Evolutionary conservation across 192 early-diverging fungal species (phyloP), one percentile per base, ranked within the genome.

Genomic region (Coemansia javaensis): DNA sequence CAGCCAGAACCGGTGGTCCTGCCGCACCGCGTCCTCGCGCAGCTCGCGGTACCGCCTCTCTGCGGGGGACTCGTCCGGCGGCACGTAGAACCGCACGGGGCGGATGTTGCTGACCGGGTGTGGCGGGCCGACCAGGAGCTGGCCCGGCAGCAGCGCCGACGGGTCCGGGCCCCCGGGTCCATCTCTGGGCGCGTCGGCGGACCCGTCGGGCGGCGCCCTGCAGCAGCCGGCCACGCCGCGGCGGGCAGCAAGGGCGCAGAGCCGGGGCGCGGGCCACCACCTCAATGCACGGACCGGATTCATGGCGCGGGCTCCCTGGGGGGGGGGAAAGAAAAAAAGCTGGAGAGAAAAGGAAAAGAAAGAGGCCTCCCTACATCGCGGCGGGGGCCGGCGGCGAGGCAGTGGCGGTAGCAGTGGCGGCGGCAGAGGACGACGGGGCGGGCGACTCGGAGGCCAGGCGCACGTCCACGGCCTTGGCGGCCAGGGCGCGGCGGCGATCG

Each of bases 91-190:
- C 25, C 25, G 49, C 32, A 73, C 25, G 0, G 68, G 61, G 6
- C 68, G 60, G 40, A 72, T 72, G 56, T 72, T 72, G 56, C 68
- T 72, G 9, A 72, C 25, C 33, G 68, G 32, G 32, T 72, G 56
- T 0, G 68, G 68, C 7, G 61, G 47, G 10, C 68, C 68, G 14
- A 72, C 51, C 3, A 72, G 53, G 14, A 72, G 50, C 33, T 72
- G 68, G 11, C 68, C 68, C 0, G 68, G 68, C 11, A 72, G 56
- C 32, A 72, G 35, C 15, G 32, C 52, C 14, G 33, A 18, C 41
- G 44, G 46, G 20, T 54, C 40, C 15, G 16, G n/a, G n/a, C n/a
- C n/a, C n/a, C n/a, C n/a, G n/a, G n/a, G n/a, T n/a, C n/a, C n/a
- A n/a, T n/a, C n/a, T n/a, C n/a, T n/a, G n/a, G n/a, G n/a, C n/a